Evolutionary conservation across 2,329 filamentous ascomycete species (phyloP).

Genomic region (Colletotrichum coccodes): DNA sequence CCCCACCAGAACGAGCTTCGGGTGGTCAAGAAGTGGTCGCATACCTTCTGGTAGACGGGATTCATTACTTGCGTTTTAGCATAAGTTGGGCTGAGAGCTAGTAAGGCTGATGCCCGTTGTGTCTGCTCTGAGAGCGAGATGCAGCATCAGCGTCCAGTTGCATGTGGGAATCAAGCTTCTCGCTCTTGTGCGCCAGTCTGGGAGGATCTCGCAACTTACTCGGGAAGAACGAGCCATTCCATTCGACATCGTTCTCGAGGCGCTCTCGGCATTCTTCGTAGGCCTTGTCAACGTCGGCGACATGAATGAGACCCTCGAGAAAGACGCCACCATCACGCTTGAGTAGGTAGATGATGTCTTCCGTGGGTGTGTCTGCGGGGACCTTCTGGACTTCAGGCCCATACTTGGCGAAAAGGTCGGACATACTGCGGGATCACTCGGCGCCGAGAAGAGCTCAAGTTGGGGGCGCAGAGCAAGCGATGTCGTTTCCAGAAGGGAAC

Average conservation of each 20-base stretch:
- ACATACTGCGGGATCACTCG: not conserved
- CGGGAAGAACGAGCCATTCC: conserved; percentile 26
- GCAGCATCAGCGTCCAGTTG: not conserved
- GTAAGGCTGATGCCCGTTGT: conserved; percentile 24
- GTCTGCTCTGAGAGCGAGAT: conserved; percentile 5
- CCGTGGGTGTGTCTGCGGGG: not conserved
- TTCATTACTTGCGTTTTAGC: conserved; percentile 27
- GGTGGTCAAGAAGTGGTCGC: conserved; percentile 22
- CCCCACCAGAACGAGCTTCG: conserved; percentile 25
- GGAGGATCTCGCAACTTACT: not conserved
- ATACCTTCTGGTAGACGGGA: conserved; percentile 20
- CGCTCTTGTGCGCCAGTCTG: no score
- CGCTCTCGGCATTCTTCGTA: conserved; percentile 21
- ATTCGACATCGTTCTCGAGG: conserved; percentile 23
- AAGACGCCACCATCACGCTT: conserved; percentile 28
- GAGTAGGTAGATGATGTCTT: conserved; percentile 23
- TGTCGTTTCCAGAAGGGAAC: not conserved
- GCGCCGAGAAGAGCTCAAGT: not conserved
- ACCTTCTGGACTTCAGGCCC: conserved; percentile 21
- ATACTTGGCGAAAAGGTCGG: not conserved
- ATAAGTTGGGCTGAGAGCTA: conserved; percentile 24
- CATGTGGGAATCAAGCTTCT: no score
- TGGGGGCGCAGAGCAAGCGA: not conserved
- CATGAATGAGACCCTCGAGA: conserved; percentile 1
- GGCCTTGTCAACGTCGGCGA: conserved; percentile 12